phyloP scores from a whole-genome alignment of 768 basidiomycete species.

The Suillus fuscotomentosus region DNA sequence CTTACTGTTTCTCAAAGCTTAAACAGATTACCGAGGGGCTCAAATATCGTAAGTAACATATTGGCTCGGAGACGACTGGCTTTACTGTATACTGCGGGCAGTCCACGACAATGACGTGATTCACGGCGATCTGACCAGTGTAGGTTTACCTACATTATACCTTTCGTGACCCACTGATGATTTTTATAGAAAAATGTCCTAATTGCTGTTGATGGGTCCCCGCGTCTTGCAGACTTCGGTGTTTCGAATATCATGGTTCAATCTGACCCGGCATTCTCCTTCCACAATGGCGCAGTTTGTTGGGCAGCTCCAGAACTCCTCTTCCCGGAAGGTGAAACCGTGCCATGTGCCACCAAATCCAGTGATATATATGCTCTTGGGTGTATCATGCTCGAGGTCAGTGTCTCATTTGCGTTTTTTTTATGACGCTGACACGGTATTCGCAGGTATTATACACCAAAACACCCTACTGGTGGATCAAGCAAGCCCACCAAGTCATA shows the following conservation, averaged over 20 bases:
- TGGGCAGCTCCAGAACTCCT: constrained; percentile 47
- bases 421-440: not conserved
- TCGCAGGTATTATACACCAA: constrained; percentile 24
- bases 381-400: constrained; percentile 28
- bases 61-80: no score
- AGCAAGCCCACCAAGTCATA: constrained; percentile 19
- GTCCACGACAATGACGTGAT: constrained; percentile 30
- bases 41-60: constrained; percentile 11
- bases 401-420: not conserved
- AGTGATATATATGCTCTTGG: constrained; percentile 48
- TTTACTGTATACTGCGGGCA: not conserved
- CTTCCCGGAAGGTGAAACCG: constrained; percentile 25
- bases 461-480: constrained; percentile 22
- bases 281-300: constrained; percentile 38
- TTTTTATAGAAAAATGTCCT: constrained; percentile 32
- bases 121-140: constrained; percentile 47
- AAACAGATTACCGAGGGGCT: constrained; percentile 15
- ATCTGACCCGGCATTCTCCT: constrained; percentile 16
- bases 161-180: not conserved
- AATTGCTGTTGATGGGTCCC: constrained; percentile 28
- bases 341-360: not conserved
- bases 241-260: constrained; percentile 30
- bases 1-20: not conserved
- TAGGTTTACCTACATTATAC: constrained; percentile 12
- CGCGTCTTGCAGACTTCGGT: constrained; percentile 37